phyloP scores from a whole-genome alignment of 176 grass and related monocot species.

The Cenchrus fungigraminus region DNA sequence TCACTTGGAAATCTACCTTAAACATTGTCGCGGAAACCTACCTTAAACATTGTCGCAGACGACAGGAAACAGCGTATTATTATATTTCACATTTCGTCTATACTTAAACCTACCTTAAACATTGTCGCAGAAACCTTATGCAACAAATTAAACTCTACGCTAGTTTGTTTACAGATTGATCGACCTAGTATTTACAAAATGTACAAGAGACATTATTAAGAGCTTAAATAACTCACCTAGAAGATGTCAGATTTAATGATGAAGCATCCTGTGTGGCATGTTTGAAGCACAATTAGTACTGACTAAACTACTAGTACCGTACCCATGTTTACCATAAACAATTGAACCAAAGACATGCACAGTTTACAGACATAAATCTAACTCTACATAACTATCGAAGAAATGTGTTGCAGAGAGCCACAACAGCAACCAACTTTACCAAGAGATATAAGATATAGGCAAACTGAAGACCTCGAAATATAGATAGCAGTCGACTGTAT shows the following conservation, averaged over 20 bases:
- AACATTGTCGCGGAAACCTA: neutral
- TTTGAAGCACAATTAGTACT: neutral
- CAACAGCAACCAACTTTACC: neutral
- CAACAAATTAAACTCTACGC: neutral
- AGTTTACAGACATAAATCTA: neutral
- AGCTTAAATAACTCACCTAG: neutral
- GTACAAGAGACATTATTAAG: neutral
- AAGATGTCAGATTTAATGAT: neutral
- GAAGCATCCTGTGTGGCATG: neutral
- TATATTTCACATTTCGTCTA: neutral
- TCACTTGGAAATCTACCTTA: neutral
- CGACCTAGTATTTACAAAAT: neutral
- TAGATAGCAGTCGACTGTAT: neutral
- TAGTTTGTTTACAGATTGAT: neutral
- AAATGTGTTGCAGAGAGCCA: neutral
- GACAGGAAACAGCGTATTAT: neutral
- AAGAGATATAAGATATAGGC: neutral
- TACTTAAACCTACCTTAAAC: neutral
- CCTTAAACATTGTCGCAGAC: too few relatives aligned
- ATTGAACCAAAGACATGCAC: neutral
- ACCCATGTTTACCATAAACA: neutral
- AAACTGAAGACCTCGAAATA: neutral
- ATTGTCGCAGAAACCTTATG: neutral
- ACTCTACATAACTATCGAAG: neutral
- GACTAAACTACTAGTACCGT: neutral